A percentile compares a stretch with the other conserved stretches of the same genome.
Evolutionary conservation across 2,329 filamentous ascomycete genomes (phyloP).

Genomic region (Trichoderma harzianum): DNA sequence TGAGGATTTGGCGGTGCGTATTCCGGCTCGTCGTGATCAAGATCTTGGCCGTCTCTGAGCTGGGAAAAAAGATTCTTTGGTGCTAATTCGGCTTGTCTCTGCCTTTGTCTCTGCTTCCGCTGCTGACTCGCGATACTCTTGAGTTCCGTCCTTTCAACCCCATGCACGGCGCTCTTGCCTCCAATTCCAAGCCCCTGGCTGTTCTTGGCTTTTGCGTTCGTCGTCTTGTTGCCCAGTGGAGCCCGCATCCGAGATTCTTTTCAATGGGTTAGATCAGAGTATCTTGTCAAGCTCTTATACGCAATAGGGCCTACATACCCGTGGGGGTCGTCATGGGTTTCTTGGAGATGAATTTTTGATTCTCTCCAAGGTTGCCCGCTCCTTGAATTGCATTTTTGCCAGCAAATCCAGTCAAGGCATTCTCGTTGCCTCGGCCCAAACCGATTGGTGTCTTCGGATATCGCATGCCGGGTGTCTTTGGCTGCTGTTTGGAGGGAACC

Average conservation of each 20-base stretch:
- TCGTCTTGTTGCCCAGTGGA: constrained; percentile 89
- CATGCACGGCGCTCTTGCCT: constrained; percentile 56
- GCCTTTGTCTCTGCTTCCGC: constrained; percentile 56
- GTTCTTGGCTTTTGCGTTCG: constrained; percentile 78
- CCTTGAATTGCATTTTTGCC: constrained; percentile 46
- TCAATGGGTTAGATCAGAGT: constrained; percentile 13
- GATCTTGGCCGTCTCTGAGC: constrained; percentile 45
- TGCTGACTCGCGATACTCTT: constrained; percentile 60
- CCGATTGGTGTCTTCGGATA: constrained; percentile 81
- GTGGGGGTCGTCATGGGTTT: constrained; percentile 71
- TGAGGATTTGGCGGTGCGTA: constrained; percentile 77
- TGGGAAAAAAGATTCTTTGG: constrained; percentile 62
- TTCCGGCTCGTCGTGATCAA: constrained; percentile 72
- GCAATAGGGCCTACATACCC: constrained; percentile 51
- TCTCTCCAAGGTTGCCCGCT: constrained; percentile 53
- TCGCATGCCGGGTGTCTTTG: constrained; percentile 76
- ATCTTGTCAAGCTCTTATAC: constrained; percentile 3
- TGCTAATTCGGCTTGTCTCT: constrained; percentile 50
- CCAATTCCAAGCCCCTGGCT: constrained; percentile 66
- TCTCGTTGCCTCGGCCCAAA: constrained; percentile 78
- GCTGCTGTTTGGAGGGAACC: constrained; percentile 69
- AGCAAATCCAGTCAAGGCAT: constrained; percentile 49
- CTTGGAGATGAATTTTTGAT: constrained; percentile 48
- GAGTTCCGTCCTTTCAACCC: constrained; percentile 59
- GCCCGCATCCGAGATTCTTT: constrained; percentile 60